Base-by-base conservation (phyloP, 495 filamentous ascomycete genomes). In the Glarea lozoyensis region DNA sequence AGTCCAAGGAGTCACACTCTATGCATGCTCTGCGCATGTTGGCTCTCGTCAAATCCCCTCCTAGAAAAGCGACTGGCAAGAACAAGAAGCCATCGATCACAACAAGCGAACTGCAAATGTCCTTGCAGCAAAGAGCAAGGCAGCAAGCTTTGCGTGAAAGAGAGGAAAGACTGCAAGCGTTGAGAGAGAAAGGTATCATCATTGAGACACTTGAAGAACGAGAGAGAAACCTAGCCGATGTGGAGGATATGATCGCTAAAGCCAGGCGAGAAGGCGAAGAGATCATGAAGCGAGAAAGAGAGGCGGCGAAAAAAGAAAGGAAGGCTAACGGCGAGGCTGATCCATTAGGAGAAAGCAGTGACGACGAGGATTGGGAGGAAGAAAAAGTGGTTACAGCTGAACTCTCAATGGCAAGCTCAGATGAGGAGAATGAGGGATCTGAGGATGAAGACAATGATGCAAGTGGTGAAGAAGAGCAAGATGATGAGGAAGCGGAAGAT, bases 121-220 rank as follows among this genome's bases (percentile, higher is more conserved):
- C 62, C 15, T 59, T 97, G 12, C 62, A 80, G 4, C 73, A 73
- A 45, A 75, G 79, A 42, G 87, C 88, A 0, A 75, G 86, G 24
- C 69, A 80, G 48, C 92, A 99, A 62, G 93, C 89, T 30, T 72
- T 73, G 17, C 61, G 74, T 23, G 88, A 89, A 56, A 73, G 86
- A n/a, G 77, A 79, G 33, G 82, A 86, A 50, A 81, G 80, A 43
- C 72, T 97, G 12, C 76, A 85, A 45, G 76, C 82, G 45, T 68
- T 97, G 18, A 71, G 74, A 42, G 78, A 80, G 15, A 84, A 81
- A 57, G 92, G 92, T 22, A 69, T 97, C 12, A 65, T 83, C 31
- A 67, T 96, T n/a, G 82, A 85, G 50, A 94, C 86, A 1, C 75
- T 79, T 3, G 92, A 94, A 59, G 88, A 99, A 51, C 72, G 85